Evolutionary conservation across 139 green algal species (phyloP).

Genomic region (Medakamo hakoo): DNA sequence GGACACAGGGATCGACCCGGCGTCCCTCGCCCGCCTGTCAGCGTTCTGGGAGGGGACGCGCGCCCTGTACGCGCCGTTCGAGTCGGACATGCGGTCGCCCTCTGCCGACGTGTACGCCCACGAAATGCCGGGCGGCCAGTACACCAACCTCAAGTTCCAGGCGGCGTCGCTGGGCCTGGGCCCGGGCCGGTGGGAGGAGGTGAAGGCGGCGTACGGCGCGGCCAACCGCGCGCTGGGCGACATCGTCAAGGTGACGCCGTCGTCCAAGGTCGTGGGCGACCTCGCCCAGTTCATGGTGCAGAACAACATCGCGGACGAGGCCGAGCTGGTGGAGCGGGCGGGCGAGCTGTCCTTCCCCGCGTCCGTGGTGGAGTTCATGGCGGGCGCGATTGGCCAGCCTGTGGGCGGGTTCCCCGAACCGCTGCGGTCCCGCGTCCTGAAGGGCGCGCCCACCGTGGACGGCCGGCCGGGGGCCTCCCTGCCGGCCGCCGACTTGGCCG

Average conservation of each 20-base stretch:
- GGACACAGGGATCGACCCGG: slow-evolving; percentile 64
- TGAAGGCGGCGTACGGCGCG: slow-evolving; percentile 68
- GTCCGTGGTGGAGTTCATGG: slow-evolving; percentile 76
- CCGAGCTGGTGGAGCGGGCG: slow-evolving; percentile 55
- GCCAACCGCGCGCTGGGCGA: slow-evolving; percentile 78
- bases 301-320: slow-evolving; percentile 60
- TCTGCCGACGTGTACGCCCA: slow-evolving; percentile 77
- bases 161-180: slow-evolving; percentile 53
- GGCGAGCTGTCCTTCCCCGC: slow-evolving; percentile 61
- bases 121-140: slow-evolving; percentile 87
- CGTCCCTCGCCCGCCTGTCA: slow-evolving; percentile 34
- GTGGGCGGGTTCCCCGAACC: slow-evolving; percentile 73
- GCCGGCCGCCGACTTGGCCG: slow-evolving; percentile 38
- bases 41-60: slow-evolving; percentile 73
- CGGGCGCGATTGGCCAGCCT: slow-evolving; percentile 39
- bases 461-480: slow-evolving; percentile 57
- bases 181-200: slow-evolving; percentile 60
- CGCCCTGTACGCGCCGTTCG: slow-evolving; percentile 76
- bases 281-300: slow-evolving; percentile 93
- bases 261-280: slow-evolving; percentile 78
- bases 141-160: slow-evolving; percentile 84
- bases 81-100: slow-evolving; percentile 51
- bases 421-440: slow-evolving; percentile 50
- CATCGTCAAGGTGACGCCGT: slow-evolving; percentile 82
- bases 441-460: slow-evolving; percentile 40